phyloP scores from a whole-genome alignment of 371 early-diverging fungal genomes.

The Mucor piriformis region DNA sequence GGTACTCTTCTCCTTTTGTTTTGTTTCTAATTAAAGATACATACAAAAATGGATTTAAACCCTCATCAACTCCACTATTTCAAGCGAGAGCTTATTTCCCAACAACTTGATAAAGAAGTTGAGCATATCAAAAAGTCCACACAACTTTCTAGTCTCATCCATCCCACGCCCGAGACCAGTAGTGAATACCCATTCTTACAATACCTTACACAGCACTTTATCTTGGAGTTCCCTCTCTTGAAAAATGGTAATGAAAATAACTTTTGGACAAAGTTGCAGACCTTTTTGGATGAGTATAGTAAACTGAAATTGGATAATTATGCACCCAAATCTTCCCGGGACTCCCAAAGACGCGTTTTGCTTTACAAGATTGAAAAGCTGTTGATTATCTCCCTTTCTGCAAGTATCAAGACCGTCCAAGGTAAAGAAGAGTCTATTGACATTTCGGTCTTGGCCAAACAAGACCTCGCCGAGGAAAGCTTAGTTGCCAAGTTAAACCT shows the following conservation, averaged over 20 bases:
- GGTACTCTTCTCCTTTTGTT: not conserved
- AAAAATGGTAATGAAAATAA: slow-evolving; percentile 31
- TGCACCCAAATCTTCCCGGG: slow-evolving; percentile 27
- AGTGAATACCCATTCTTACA: slow-evolving; percentile 35
- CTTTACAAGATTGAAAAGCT: slow-evolving; percentile 41
- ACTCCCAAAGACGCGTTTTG: slow-evolving; percentile 40
- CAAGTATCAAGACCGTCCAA: slow-evolving; percentile 44
- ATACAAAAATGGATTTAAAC: slow-evolving; percentile 17
- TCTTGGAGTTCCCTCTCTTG: slow-evolving; percentile 45
- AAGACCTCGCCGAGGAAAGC: slow-evolving; percentile 9
- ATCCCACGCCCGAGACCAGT: not conserved
- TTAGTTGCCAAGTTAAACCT: slow-evolving; percentile 13
- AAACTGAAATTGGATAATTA: slow-evolving; percentile 36
- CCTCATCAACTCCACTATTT: slow-evolving; percentile 31
- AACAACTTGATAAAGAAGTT: slow-evolving; percentile 18
- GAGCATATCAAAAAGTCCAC: slow-evolving; percentile 2
- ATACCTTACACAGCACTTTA: slow-evolving; percentile 34
- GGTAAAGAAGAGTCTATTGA: slow-evolving; percentile 46
- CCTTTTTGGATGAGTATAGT: slow-evolving; percentile 40
- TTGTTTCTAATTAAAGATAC: not conserved
- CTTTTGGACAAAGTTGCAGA: slow-evolving; percentile 41
- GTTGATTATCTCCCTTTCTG: slow-evolving; percentile 37
- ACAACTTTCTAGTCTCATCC: not conserved
- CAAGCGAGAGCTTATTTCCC: slow-evolving; percentile 30
- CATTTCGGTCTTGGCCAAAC: not conserved